Conservation (phyloP, 164 flowering plant genomes). For the Umbilicus rupestris region DNA sequence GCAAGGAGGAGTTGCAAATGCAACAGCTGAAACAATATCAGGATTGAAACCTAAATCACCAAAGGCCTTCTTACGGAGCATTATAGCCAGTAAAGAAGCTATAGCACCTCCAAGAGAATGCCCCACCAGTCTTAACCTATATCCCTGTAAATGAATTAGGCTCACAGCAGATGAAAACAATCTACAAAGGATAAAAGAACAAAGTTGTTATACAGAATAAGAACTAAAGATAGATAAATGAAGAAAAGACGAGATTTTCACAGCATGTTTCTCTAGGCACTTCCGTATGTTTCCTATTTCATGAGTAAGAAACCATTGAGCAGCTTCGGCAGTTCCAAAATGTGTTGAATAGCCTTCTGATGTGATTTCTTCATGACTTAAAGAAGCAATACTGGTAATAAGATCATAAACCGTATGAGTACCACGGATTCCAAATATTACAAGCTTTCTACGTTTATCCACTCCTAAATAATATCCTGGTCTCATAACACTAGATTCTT, state of each 20-base stretch:
- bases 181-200: neutral
- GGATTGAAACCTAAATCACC: constrained; percentile 68
- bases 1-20: constrained; percentile 71
- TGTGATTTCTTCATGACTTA: constrained; percentile 64
- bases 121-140: constrained; percentile 77
- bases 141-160: constrained; percentile 62
- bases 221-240: neutral
- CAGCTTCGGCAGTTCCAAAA: constrained; percentile 93
- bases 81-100: constrained; percentile 68
- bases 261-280: constrained; percentile 70
- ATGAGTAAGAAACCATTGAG: constrained; percentile 83
- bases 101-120: constrained; percentile 85
- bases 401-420: constrained; percentile 84
- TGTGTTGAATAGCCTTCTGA: constrained; percentile 86
- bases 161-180: constrained; percentile 11
- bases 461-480: constrained; percentile 90
- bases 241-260: constrained; percentile 16
- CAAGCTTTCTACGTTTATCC: constrained; percentile 62
- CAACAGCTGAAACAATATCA: constrained; percentile 62
- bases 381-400: constrained; percentile 72
- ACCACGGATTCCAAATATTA: constrained; percentile 88
- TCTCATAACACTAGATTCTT: constrained; percentile 69
- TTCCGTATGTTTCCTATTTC: constrained; percentile 65
- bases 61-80: constrained; percentile 52
- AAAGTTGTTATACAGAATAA: neutral